Percentiles rank a stretch among this genome's conserved stretches.
Conservation (phyloP, 108 stramenopile species). For the Skeletonema menzelii region DNA sequence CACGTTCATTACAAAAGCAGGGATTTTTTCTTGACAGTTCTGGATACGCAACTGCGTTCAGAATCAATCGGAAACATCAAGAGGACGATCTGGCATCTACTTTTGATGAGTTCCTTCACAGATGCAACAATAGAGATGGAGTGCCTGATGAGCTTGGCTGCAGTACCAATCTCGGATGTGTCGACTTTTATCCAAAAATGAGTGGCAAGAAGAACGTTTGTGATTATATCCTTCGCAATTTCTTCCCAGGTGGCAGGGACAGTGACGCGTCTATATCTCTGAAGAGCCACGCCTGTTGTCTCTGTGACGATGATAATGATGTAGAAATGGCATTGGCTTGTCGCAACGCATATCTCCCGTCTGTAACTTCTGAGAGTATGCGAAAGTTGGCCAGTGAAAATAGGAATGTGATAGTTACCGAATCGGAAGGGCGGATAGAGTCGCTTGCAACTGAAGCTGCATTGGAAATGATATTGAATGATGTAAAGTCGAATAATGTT, state of each 20-base stretch:
- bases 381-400: background rate
- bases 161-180: constrained; percentile 71
- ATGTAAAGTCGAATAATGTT: too few species aligned
- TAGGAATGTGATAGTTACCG: constrained; percentile 5
- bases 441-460: too few species aligned
- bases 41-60: constrained; percentile 77
- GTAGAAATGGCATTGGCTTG: constrained; percentile 85
- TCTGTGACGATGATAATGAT: constrained; percentile 91
- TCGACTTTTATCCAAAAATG: constrained; percentile 69
- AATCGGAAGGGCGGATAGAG: too few species aligned
- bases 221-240: constrained; percentile 54
- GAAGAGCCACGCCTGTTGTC: too few species aligned
- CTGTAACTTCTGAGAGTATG: constrained; percentile 61
- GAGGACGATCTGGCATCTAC: constrained; percentile 11
- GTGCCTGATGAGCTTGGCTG: constrained; percentile 41
- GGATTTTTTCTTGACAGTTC: constrained; percentile 63
- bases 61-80: constrained; percentile 75
- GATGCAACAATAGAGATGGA: constrained; percentile 14
- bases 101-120: constrained; percentile 25
- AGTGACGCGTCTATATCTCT: constrained; percentile 13
- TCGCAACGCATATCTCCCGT: constrained; percentile 65
- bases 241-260: constrained; percentile 14
- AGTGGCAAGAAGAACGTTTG: constrained; percentile 83
- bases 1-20: constrained; percentile 17
- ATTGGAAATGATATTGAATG: too few species aligned